Percentiles rank a stretch among this genome's conserved stretches.
Evolutionary conservation across 106 monocot species (phyloP).

Genomic region (Dioscorea zingiberensis): DNA sequence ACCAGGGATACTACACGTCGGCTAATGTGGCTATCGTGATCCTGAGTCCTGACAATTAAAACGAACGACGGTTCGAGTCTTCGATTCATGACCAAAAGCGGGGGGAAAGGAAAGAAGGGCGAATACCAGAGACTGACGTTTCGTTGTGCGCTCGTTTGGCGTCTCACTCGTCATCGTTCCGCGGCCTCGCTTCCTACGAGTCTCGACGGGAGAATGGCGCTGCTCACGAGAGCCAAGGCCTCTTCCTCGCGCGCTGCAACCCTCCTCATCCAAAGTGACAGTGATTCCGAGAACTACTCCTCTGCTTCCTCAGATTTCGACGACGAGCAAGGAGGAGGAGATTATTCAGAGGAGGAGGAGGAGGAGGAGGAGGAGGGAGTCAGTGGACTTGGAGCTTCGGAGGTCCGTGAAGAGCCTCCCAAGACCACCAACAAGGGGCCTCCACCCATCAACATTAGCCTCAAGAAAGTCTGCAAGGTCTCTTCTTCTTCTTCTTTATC

Average conservation of each 20-base stretch:
- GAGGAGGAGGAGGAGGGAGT: constrained; percentile 23
- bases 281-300: constrained; percentile 14
- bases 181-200: too few species aligned
- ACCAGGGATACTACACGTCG: too few species aligned
- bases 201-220: constrained; percentile 19
- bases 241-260: constrained; percentile 1
- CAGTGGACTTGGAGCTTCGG: neutral
- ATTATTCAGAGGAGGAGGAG: too few species aligned
- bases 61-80: too few species aligned
- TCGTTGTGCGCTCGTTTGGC: too few species aligned
- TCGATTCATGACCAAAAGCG: too few species aligned
- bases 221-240: neutral
- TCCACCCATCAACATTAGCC: constrained; percentile 51
- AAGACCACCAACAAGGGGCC: constrained; percentile 8
- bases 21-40: too few species aligned
- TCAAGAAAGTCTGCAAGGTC: constrained; percentile 87
- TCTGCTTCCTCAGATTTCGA: constrained; percentile 28
- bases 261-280: constrained; percentile 5
- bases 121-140: too few species aligned
- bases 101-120: too few species aligned
- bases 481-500: neutral
- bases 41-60: too few species aligned
- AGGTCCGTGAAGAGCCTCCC: neutral
- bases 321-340: constrained; percentile 18
- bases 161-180: too few species aligned